Evolutionary conservation across 2,329 filamentous ascomycete genomes (phyloP), one percentile per base, ranked within the genome.

Genomic region (Aspergillus novofumigatus): DNA sequence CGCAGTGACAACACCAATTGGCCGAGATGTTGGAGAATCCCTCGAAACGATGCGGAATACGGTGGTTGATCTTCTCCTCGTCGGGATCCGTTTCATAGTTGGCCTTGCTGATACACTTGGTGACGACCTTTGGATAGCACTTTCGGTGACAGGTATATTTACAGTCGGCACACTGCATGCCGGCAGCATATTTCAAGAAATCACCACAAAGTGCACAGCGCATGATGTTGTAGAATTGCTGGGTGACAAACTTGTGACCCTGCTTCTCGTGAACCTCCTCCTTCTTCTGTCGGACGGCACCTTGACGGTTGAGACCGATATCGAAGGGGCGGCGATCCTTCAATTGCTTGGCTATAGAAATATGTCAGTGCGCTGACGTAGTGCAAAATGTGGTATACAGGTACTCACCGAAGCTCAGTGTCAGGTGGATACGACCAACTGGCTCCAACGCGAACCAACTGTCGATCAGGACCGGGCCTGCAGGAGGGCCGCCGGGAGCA

Each of bases 141-240:
- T 97, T 97, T 68, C 91, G 93, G 76, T 99, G 94, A 77, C 94
- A 99, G 42, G 93, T 97, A 78, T 97, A 97, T 78, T 97, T 97
- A 88, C 94, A 99, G 77, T 99, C 94, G 63, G 95, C 90, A 76
- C 94, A 99, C 78, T 99, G 94, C 93, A 99, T 99, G 60, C 94
- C 94, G 23, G 94, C 91, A 51, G 93, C 95, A 73, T 97, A 97
- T 73, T 97, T 99, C 77, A 99, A 88, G 71, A 99, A 97, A 65
- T 99, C 94, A 59, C 92, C 94, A 73, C 94, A 99, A 38, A 97
- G 86, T 14, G 94, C 94, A 77, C 94, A 99, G 61, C 94, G 93
- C 94, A 99, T 99, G 71, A 99, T 97, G 82, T 97, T 99, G 86
- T 97, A 99, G 77, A 99, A 99, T 75, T 97, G 94, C 74, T 97